Evolutionary conservation across 2,329 filamentous ascomycete species (phyloP), one percentile per base, ranked within the genome.

Genomic region (Epichloe uncinata): DNA sequence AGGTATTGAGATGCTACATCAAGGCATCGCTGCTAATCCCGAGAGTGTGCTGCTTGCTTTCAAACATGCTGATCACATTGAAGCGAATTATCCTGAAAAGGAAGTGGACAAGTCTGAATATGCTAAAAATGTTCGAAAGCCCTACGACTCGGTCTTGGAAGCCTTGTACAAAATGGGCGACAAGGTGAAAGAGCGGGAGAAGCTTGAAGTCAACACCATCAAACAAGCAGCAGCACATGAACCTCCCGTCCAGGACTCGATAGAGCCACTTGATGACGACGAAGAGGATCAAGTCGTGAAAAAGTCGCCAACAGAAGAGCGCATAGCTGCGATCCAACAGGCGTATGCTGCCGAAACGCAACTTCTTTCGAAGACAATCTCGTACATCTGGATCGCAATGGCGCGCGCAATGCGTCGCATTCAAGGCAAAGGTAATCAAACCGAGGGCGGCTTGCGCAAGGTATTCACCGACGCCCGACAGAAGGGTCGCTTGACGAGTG

Each of bases 341-440:
- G 81, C 81, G 11, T 85, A 86, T 60, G 78, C 80, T 7, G 77
- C 78, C 5, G 87, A 95, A 61, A 81, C 83, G 35, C 81, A 84
- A 30, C 73, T 85, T 15, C 75, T 97, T 20, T 91, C 85, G 41
- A 83, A 85, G 58, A 91, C 87, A 1, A 83, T 98, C 50, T 95
- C 93, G 0, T 90, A 88, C 60, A 84, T 89, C 4, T 98, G 93
- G 93, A 94, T 97, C 60, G 88, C 89, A 15, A 74, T 97, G 52
- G 94, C 95, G 69, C 83, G 93, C 47, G 86, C 91, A 4, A 95
- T 95, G 79, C 86, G 93, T 50, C 87, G 93, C 48, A 84, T 97
- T 15, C 90, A 97, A 66, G 94, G 93, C 54, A 88, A 90, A 55
- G 83, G 83, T 58, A 73, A 66, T 16, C 69, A 73, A 26, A 67